Evolutionary conservation across 345 rosid genomes (phyloP).

Genomic region (Lagerstroemia speciosa): DNA sequence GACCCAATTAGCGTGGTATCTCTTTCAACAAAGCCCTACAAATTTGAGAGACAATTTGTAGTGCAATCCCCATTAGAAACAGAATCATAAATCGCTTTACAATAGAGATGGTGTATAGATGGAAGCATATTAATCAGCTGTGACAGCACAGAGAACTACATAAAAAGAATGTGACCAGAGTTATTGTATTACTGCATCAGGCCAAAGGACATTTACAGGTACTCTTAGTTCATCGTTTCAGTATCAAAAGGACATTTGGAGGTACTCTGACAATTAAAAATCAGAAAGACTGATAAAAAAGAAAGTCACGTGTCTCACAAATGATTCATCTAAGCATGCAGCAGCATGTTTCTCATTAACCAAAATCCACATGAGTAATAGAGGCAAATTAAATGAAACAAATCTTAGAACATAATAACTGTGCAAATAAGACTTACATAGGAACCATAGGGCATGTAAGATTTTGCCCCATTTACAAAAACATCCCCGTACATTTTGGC

Average conservation of each 20-base stretch:
- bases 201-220: background rate
- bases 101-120: background rate
- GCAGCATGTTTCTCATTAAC: background rate
- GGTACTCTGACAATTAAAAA: background rate
- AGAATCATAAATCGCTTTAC: background rate
- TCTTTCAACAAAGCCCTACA: conserved; percentile 89
- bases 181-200: background rate
- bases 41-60: conserved; percentile 1
- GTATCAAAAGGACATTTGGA: background rate
- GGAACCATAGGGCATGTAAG: conserved; percentile 73
- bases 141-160: background rate
- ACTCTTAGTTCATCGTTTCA: background rate
- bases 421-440: conserved; percentile 50
- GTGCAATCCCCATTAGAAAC: background rate
- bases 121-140: background rate
- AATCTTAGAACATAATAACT: background rate
- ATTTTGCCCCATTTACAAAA: conserved; percentile 68
- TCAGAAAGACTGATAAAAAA: no score
- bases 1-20: conserved; percentile 74
- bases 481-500: conserved; percentile 85
- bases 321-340: background rate
- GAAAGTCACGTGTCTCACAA: no score
- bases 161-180: background rate
- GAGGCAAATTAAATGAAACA: background rate
- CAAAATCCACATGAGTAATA: background rate